Evolutionary conservation across 208 protist genomes (phyloP).

Genomic region (Leishmania guyanensis): DNA sequence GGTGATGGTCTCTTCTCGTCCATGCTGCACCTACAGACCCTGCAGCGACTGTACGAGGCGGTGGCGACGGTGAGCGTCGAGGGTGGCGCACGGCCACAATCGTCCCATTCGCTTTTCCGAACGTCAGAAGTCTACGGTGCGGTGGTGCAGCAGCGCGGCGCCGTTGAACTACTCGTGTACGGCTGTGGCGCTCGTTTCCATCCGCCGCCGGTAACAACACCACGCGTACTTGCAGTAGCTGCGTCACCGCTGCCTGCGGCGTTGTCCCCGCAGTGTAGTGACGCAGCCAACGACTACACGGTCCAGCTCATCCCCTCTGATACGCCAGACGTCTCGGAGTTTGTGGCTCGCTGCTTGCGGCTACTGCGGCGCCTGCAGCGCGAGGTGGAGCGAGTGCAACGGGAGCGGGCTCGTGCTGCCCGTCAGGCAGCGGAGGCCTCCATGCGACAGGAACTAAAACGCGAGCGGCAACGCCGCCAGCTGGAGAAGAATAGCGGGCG

Average conservation of each 20-base stretch:
- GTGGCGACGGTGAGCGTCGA: constrained; percentile 8
- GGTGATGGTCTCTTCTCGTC: constrained; percentile 63
- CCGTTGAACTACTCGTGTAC: constrained; percentile 54
- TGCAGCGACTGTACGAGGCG: constrained; percentile 13
- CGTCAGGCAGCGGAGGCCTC: constrained; percentile 37
- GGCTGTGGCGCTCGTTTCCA: constrained; percentile 36
- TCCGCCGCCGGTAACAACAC: not conserved
- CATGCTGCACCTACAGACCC: constrained; percentile 10
- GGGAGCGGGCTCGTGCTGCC: constrained; percentile 11
- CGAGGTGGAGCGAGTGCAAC: constrained; percentile 17
- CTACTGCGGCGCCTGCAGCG: constrained; percentile 13
- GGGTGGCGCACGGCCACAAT: constrained; percentile 10
- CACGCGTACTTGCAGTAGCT: not conserved
- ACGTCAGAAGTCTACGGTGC: constrained; percentile 37
- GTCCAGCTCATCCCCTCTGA: constrained; percentile 16
- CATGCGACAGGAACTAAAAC: constrained; percentile 35
- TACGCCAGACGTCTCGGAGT: not conserved
- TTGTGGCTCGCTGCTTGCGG: constrained; percentile 12
- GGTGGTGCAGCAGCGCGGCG: constrained; percentile 66
- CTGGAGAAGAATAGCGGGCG: constrained; percentile 14
- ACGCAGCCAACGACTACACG: constrained; percentile 6
- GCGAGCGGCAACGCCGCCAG: constrained; percentile 31
- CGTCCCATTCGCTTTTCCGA: constrained; percentile 31
- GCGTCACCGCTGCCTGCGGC: not conserved
- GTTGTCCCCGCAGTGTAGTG: not conserved